These are phyloP conservation scores for Isatis tinctoria DNA, from an alignment of 345 rosid species.

Conservation along the genomic window DNA sequence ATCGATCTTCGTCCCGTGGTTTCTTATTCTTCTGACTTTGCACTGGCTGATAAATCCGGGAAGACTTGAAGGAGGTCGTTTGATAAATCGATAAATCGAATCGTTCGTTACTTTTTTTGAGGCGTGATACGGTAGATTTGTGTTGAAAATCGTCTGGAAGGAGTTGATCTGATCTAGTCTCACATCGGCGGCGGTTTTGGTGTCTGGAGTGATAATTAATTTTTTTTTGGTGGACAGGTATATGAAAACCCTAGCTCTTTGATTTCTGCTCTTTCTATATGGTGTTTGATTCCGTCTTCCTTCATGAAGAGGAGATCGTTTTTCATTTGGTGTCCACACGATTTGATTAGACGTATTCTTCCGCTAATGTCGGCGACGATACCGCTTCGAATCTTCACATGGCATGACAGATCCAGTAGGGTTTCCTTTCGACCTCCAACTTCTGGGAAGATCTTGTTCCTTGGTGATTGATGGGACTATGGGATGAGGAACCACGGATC, in stretches of 20 bases:
- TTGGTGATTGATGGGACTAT: neutral
- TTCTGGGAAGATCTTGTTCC: neutral
- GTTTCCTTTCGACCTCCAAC: neutral
- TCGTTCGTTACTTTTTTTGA: neutral
- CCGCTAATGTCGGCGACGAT: neutral
- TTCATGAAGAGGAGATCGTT: neutral
- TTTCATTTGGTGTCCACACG: neutral
- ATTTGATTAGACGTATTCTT: neutral
- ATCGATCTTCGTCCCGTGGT: neutral
- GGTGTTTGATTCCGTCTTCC: neutral
- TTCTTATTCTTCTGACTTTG: neutral
- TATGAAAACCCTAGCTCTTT: conserved; percentile 1
- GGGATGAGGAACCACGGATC: neutral
- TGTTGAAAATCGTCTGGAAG: neutral
- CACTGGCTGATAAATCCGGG: neutral
- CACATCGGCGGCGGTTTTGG: neutral
- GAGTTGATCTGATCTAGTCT: neutral
- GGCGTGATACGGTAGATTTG: neutral
- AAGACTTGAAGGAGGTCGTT: neutral
- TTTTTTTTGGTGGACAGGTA: neutral
- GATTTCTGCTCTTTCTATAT: neutral
- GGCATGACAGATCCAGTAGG: neutral
- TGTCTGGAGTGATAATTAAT: neutral
- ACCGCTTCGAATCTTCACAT: neutral
- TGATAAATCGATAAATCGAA: neutral